These are phyloP conservation scores for Cryptococcus wingfieldii DNA, from an alignment of 1,284 basidiomycete species.

Conservation along the genomic window DNA sequence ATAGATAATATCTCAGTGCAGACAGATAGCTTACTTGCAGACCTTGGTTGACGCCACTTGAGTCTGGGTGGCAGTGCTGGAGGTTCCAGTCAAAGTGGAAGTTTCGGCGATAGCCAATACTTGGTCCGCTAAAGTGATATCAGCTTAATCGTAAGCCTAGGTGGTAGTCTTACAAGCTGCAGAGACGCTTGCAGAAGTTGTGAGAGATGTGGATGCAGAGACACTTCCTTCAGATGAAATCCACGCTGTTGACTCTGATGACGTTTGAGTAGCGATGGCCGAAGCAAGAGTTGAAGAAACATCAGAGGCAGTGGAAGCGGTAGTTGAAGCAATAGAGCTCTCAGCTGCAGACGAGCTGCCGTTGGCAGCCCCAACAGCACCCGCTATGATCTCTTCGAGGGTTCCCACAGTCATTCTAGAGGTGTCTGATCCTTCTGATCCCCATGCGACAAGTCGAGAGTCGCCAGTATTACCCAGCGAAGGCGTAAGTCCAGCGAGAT, in stretches of 20 bases:
- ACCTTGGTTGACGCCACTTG: background rate
- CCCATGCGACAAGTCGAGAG: conserved; percentile 13
- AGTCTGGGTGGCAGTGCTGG: background rate
- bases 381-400: conserved; percentile 5
- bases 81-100: background rate
- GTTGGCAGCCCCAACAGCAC: conserved; percentile 1
- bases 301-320: background rate
- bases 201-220: no score
- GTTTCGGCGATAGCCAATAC: background rate
- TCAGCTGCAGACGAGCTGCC: background rate
- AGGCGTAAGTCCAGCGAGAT: conserved; percentile 6
- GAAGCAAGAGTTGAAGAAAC: background rate
- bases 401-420: conserved; percentile 7
- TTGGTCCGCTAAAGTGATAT: conserved; percentile 2
- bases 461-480: conserved; percentile 14
- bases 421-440: conserved; percentile 13
- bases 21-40: conserved; percentile 9
- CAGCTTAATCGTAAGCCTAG: background rate
- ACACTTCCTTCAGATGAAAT: no score
- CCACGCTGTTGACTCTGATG: background rate
- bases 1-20: background rate
- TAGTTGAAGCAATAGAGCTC: background rate
- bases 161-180: no score
- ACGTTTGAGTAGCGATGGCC: background rate
- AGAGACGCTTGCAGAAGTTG: no score